Evolutionary conservation across 2,329 filamentous ascomycete species (phyloP).

Genomic region (Pseudocercospora pini-densiflorae): DNA sequence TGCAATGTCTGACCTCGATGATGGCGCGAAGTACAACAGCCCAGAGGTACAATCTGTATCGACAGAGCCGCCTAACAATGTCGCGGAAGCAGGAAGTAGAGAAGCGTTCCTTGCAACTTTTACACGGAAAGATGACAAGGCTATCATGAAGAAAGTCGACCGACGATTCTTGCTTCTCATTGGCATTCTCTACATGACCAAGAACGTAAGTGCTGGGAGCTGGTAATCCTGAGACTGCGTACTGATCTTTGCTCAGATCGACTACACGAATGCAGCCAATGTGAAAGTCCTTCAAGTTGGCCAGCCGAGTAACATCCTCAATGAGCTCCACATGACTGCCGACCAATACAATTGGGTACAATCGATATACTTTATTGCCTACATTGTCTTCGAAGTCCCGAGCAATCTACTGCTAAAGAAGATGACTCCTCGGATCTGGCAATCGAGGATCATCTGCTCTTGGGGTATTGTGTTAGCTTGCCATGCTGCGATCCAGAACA

Average conservation of each 20-base stretch:
- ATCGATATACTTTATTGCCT: constrained; percentile 44
- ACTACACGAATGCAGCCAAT: constrained; percentile 47
- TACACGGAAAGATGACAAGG: constrained; percentile 43
- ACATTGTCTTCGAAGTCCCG: constrained; percentile 43
- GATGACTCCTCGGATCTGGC: constrained; percentile 44
- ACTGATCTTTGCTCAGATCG: constrained; percentile 35
- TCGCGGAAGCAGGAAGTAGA: constrained; percentile 27
- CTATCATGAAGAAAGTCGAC: constrained; percentile 49
- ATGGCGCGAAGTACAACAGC: background rate
- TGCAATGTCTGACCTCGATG: background rate
- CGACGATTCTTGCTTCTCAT: constrained; percentile 45
- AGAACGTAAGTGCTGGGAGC: constrained; percentile 38
- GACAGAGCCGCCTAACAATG: constrained; percentile 12
- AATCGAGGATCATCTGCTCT: constrained; percentile 47
- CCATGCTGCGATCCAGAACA: constrained; percentile 37
- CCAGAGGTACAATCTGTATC: constrained; percentile 6
- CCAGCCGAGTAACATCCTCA: constrained; percentile 44
- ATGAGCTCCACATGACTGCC: constrained; percentile 46
- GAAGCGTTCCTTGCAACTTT: constrained; percentile 46
- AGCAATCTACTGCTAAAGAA: constrained; percentile 45
- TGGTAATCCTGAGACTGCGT: background rate
- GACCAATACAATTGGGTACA: constrained; percentile 47
- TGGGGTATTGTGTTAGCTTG: constrained; percentile 59
- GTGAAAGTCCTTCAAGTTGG: constrained; percentile 52
- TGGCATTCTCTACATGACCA: constrained; percentile 49